phyloP scores from a whole-genome alignment of 225 moss, liverwort and hornwort species.

The Physcomitrellopsis africana region DNA sequence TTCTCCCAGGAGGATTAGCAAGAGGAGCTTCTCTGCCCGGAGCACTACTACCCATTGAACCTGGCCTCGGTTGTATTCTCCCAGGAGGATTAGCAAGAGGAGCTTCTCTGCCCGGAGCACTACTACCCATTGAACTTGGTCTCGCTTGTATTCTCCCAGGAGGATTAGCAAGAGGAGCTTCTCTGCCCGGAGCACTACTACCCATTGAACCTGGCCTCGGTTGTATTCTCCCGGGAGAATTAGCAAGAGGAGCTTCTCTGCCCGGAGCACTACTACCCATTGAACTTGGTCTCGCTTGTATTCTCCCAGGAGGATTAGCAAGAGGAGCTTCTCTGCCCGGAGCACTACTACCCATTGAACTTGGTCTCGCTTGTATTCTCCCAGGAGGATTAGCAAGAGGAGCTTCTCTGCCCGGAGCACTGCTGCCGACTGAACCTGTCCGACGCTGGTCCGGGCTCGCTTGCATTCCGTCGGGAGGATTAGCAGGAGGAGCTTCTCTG shows the following conservation, averaged over 20 bases:
- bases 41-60: too few relatives aligned
- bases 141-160: too few relatives aligned
- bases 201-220: slow-evolving; percentile 2
- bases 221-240: slow-evolving; percentile 34
- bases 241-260: slow-evolving; percentile 30
- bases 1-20: too few relatives aligned
- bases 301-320: slow-evolving; percentile 33
- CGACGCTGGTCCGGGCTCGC: too few relatives aligned
- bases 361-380: slow-evolving; percentile 22
- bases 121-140: too few relatives aligned
- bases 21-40: too few relatives aligned
- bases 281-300: slow-evolving; percentile 14
- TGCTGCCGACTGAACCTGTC: background rate
- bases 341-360: background rate
- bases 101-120: too few relatives aligned
- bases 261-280: slow-evolving; percentile 9
- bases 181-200: too few relatives aligned
- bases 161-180: too few relatives aligned
- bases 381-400: slow-evolving; percentile 37
- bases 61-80: too few relatives aligned
- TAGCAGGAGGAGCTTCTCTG: slow-evolving; percentile 32
- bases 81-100: too few relatives aligned
- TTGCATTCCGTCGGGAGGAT: slow-evolving; percentile 32
- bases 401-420: slow-evolving; percentile 27
- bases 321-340: slow-evolving; percentile 31